A percentile compares a stretch with the other conserved stretches of the same genome.
phyloP scores from a whole-genome alignment of 2,329 filamentous ascomycete species.

The Trichophyton benhamiae region DNA sequence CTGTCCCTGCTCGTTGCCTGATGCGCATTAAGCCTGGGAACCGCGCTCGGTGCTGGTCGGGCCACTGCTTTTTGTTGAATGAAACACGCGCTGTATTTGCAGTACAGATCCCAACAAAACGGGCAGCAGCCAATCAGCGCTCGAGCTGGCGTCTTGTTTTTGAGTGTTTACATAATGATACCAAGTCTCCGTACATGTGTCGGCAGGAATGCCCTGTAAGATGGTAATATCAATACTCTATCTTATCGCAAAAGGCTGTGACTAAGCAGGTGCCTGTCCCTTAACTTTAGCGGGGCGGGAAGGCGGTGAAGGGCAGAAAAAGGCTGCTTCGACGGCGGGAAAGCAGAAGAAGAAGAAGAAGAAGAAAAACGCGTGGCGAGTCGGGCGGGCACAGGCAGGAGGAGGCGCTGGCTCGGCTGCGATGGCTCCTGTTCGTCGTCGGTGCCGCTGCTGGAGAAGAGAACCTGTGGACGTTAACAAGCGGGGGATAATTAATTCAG shows the following conservation, averaged over 20 bases:
- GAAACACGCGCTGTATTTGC: background rate
- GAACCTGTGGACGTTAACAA: too few relatives aligned
- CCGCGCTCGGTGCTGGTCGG: background rate
- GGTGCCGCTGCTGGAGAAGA: too few relatives aligned
- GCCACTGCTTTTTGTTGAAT: constrained; percentile 2
- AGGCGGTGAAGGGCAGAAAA: background rate
- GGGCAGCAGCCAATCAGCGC: background rate
- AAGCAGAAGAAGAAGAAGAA: background rate
- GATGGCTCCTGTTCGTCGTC: too few relatives aligned
- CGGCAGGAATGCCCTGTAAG: background rate
- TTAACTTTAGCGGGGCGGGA: background rate
- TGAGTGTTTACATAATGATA: background rate
- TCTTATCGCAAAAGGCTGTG: background rate
- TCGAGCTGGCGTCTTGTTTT: background rate
- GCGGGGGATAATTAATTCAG: too few relatives aligned
- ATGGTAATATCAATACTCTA: background rate
- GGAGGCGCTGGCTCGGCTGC: too few relatives aligned
- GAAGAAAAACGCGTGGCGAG: background rate
- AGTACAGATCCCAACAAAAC: background rate
- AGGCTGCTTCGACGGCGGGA: background rate
- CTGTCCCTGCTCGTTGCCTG: background rate
- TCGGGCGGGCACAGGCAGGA: background rate
- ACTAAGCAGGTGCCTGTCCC: background rate
- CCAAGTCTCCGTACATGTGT: background rate
- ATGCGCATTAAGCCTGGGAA: too few relatives aligned